A percentile compares a stretch with the other conserved stretches of the same genome.
phyloP scores from a whole-genome alignment of 2,329 filamentous ascomycete species.

The Nigrospora oryzae region DNA sequence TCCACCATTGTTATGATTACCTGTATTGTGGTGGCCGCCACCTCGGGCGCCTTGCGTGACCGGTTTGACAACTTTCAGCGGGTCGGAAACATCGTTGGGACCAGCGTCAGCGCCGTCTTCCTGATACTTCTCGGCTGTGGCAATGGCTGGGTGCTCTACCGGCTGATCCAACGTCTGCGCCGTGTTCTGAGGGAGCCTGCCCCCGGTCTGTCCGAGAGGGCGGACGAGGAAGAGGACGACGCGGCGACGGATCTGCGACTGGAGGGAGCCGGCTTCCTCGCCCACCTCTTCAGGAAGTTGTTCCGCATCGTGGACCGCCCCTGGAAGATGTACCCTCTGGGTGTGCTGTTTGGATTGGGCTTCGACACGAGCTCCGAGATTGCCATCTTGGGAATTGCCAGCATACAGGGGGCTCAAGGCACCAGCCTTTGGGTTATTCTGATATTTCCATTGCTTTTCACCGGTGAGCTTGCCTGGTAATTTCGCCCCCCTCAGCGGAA shows the following conservation, averaged over 20 bases:
- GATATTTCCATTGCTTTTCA: slow-evolving; percentile 85
- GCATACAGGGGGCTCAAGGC: slow-evolving; percentile 75
- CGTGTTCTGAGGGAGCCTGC: slow-evolving; percentile 42
- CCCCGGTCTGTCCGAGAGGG: slow-evolving; percentile 15
- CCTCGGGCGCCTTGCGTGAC: slow-evolving; percentile 71
- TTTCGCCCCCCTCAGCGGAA: not conserved
- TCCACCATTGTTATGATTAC: slow-evolving; percentile 89
- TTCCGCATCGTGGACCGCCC: slow-evolving; percentile 68
- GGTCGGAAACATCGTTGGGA: slow-evolving; percentile 84
- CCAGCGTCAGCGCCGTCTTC: slow-evolving; percentile 75
- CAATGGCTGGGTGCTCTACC: slow-evolving; percentile 79
- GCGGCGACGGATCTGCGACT: slow-evolving; percentile 52
- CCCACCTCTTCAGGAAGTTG: slow-evolving; percentile 60
- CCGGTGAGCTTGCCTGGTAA: slow-evolving; percentile 40
- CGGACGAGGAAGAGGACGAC: slow-evolving; percentile 12
- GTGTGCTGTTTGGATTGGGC: slow-evolving; percentile 81
- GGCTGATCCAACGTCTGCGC: slow-evolving; percentile 61
- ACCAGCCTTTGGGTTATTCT: slow-evolving; percentile 92
- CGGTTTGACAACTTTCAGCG: slow-evolving; percentile 73
- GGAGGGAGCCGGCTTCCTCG: slow-evolving; percentile 70
- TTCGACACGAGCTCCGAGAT: slow-evolving; percentile 96
- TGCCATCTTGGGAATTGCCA: slow-evolving; percentile 82
- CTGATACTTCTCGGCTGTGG: slow-evolving; percentile 74
- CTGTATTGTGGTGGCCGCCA: slow-evolving; percentile 85
- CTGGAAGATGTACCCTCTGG: slow-evolving; percentile 96